These are phyloP conservation scores for Paraphaeosphaeria minitans DNA, from an alignment of 2,329 filamentous ascomycete genomes.

Conservation along the genomic window DNA sequence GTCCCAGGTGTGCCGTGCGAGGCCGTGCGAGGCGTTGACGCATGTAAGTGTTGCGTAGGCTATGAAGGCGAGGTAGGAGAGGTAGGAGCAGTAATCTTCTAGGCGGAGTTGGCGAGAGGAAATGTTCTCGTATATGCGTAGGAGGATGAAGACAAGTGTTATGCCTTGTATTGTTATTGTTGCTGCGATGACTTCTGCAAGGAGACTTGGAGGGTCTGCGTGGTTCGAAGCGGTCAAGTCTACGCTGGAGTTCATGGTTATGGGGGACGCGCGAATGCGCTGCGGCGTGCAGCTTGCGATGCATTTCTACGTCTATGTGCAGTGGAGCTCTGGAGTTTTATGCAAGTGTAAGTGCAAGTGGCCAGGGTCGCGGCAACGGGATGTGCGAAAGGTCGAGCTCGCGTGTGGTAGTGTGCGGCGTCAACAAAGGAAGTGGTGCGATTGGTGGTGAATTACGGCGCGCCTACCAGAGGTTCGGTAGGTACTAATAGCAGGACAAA, in stretches of 20 bases:
- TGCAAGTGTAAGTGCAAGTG: neutral
- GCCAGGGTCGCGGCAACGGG: neutral
- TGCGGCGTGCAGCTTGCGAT: neutral
- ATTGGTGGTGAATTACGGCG: neutral
- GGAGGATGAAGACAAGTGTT: conserved; percentile 8
- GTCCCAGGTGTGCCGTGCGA: conserved; percentile 15
- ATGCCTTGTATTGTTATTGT: conserved; percentile 10
- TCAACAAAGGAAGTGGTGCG: neutral
- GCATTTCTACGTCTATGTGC: neutral
- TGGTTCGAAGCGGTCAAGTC: conserved; percentile 4
- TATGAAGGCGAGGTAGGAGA: conserved; percentile 14
- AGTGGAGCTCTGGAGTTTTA: neutral
- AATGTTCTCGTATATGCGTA: conserved; percentile 11
- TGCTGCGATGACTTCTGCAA: conserved; percentile 8
- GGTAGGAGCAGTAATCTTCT: conserved; percentile 18
- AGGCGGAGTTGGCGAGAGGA: neutral
- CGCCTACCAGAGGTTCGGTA: neutral
- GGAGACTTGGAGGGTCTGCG: conserved; percentile 10
- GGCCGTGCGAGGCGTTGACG: conserved; percentile 1
- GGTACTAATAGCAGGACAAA: neutral
- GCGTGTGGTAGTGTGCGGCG: neutral
- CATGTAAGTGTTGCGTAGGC: conserved; percentile 10
- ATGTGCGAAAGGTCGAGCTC: neutral
- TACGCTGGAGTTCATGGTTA: neutral
- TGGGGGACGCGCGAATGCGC: neutral